A percentile compares a stretch with the other conserved stretches of the same genome.
Evolutionary conservation across 306 rosid species (phyloP).

Genomic region (Glycine tomentella): DNA sequence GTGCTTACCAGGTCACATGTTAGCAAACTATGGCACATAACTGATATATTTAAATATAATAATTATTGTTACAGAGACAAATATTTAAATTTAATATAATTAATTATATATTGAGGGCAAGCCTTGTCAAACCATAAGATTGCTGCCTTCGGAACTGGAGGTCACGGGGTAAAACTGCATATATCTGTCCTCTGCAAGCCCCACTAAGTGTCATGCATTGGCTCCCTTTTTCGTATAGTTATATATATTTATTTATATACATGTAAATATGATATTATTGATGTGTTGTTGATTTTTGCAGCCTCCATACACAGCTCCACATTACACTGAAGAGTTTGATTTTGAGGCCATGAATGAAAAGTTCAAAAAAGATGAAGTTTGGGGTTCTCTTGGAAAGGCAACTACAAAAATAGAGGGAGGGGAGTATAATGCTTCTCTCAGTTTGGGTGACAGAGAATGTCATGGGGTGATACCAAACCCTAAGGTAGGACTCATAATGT

Average conservation of each 20-base stretch:
- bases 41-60: slow-evolving; percentile 16
- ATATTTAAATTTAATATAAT: not conserved
- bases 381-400: slow-evolving; percentile 72
- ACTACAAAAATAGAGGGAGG: slow-evolving; percentile 48
- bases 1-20: not conserved
- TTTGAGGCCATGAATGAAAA: slow-evolving; percentile 85
- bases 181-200: not conserved
- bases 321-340: slow-evolving; percentile 81
- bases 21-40: not conserved
- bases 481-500: slow-evolving; percentile 51
- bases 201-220: not conserved
- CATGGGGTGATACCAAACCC: slow-evolving; percentile 45
- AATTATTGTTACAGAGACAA: not conserved
- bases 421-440: slow-evolving; percentile 48
- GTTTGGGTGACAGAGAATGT: slow-evolving; percentile 49
- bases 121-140: not conserved
- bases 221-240: not conserved
- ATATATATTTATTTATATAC: not conserved
- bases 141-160: not conserved
- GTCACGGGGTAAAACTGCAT: not conserved
- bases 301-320: slow-evolving; percentile 48
- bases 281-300: slow-evolving; percentile 28
- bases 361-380: slow-evolving; percentile 82
- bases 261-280: not conserved
- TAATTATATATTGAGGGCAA: not conserved